Evolutionary conservation across 2,329 filamentous ascomycete species (phyloP), one percentile per base, ranked within the genome.

Genomic region (Botryotinia globosa): DNA sequence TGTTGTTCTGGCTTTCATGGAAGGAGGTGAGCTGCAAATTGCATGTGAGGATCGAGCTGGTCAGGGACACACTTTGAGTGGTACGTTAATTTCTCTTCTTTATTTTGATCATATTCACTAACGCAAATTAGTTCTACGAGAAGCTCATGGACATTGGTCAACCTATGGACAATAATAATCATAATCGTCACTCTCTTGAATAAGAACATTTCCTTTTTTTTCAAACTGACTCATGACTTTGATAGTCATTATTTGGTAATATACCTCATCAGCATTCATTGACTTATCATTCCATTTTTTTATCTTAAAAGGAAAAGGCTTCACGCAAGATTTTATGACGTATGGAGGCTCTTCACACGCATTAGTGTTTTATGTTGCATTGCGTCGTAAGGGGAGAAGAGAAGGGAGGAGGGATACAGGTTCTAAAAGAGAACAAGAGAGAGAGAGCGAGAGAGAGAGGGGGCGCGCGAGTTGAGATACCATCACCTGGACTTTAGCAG

Each of bases 1-100:
- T 79, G 88, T 91, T 6, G 85, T 88, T 12, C 82, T 90, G 63
- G 87, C 90, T 77, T 87, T 91, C 74, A 77, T 89, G 29, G 87
- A 88, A 68, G 89, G 89, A 59, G 87, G 89, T 4, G 88, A 87
- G n/a, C 82, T 91, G 73, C 89, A 91, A 79, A 82, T 91, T 77
- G 89, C 89, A 34, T 91, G 89, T 75, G 88, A 88, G 80, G 88
- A 90, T 80, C 85, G 88, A 71, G 81, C 84, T 39, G 87, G 88
- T 20, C 89, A 91, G 81, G 80, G 83, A 73, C 84, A 84, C 71
- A 83, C 89, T 48, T 79, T 91, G 70, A 82, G 84, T 70, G 76
- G 80, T 81, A 77, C 71, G 79, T 76, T 64, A 22, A 39, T n/a
- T 32, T 37, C 29, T 7, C n/a, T 37, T 66, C 3, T 37, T 51